A percentile compares a stretch with the other conserved stretches of the same genome.
Evolutionary conservation across 257 asterid genomes (phyloP).

Genomic region (Fraxinus americana): DNA sequence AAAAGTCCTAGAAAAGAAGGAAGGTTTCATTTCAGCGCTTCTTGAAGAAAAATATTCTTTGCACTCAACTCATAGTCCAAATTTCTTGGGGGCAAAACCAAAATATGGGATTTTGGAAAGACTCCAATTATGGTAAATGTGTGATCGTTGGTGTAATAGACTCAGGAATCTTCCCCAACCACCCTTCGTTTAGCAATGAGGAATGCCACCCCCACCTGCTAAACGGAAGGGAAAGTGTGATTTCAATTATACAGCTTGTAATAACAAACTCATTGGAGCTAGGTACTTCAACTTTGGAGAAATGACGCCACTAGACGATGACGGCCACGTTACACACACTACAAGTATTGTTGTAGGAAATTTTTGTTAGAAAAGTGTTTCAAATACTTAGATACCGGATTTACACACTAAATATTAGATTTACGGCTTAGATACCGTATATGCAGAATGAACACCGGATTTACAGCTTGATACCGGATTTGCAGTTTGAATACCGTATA

Average conservation of each 20-base stretch:
- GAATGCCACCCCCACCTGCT: neutral
- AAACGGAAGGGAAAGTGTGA: neutral
- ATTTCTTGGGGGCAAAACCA: neutral
- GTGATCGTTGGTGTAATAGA: neutral
- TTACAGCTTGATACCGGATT: too few relatives aligned
- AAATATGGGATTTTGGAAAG: conserved; percentile 7
- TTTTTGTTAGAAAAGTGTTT: too few relatives aligned
- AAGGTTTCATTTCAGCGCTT: neutral
- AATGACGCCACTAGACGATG: too few relatives aligned
- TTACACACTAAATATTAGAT: too few relatives aligned
- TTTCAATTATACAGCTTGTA: neutral
- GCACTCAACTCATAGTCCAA: neutral
- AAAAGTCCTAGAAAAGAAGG: neutral
- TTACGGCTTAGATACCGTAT: too few relatives aligned
- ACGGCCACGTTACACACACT: conserved; percentile 6
- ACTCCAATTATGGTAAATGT: neutral
- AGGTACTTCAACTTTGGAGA: neutral
- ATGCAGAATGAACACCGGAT: too few relatives aligned
- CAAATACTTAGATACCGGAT: too few relatives aligned
- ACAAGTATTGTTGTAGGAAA: neutral
- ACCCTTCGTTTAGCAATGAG: neutral
- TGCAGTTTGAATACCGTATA: too few relatives aligned
- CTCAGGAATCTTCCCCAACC: neutral
- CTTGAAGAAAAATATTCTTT: neutral
- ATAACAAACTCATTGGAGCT: too few relatives aligned